Percentiles rank a stretch among this genome's conserved stretches.
These are phyloP conservation scores for Aureobasidium subglaciale DNA, from an alignment of 2,329 filamentous ascomycete genomes.

Conservation along the genomic window DNA sequence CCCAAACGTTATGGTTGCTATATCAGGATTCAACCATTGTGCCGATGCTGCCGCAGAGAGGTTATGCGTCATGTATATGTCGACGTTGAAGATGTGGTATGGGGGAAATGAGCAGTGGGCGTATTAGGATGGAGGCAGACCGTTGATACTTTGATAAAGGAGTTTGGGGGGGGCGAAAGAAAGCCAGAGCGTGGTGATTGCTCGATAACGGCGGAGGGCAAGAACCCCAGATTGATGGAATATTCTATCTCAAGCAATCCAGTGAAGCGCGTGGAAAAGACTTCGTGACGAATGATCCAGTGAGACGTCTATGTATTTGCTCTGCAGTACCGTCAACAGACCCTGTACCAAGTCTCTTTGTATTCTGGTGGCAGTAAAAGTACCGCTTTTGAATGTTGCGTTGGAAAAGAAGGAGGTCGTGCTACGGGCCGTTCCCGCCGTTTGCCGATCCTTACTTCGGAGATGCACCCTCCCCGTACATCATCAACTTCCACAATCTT, in stretches of 20 bases:
- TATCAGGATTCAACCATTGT: neutral
- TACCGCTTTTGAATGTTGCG: neutral
- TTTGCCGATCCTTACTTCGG: constrained; percentile 2
- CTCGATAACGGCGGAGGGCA: neutral
- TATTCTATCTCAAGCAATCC: too few species aligned
- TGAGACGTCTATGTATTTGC: too few species aligned
- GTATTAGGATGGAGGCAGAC: neutral
- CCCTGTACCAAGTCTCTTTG: neutral
- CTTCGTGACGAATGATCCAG: too few species aligned
- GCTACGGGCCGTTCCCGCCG: neutral
- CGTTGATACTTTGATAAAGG: constrained; percentile 7
- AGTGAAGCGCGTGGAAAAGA: neutral
- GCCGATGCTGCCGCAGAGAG: neutral
- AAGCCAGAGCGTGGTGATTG: neutral
- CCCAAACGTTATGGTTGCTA: neutral
- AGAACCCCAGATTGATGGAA: neutral
- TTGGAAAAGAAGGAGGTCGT: neutral
- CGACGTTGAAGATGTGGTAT: neutral
- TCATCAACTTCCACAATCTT: neutral
- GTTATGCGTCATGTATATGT: neutral
- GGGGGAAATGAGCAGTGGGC: constrained; percentile 3
- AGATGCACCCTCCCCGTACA: neutral
- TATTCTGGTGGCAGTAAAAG: neutral
- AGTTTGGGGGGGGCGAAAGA: neutral
- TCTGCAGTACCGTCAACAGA: neutral